Base-by-base conservation (phyloP, 805 yeast species). In the Hanseniaspora lachancei region DNA sequence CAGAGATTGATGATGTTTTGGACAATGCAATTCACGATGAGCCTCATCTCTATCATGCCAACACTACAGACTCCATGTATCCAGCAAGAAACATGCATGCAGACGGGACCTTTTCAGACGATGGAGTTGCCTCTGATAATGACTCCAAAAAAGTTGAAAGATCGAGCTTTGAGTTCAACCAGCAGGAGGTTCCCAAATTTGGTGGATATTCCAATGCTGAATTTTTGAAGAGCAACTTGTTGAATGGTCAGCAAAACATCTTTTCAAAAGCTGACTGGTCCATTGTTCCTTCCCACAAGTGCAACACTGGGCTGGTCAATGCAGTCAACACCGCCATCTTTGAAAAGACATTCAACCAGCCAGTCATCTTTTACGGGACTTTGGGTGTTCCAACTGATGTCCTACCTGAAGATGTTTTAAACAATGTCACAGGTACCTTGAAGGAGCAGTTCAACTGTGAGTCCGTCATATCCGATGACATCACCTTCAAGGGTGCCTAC, bases 331-430 rank as follows among this genome's bases (percentile, higher is more conserved):
- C 83, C 7, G 84, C 91, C 0, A 64, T 77, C 15, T 64, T 67
- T 21, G 69, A 74, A 38, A 65, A 72, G 40, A 63, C 69, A 0
- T 70, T 73, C 12, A 58, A 61, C 32, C 67, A 72, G 47, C 64
- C 70, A 5, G 73, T 72, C 49, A 73, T 70, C 57, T 91, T 96
- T 95, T 78, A 91, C 1, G 98, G 98, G n/a, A 82, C 95, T 0
- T 69, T 86, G 36, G 95, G 96, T 29, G 84, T 89, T 76, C 95
- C 97, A 20, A 84, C 91, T 20, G 97, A 93, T 68, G 80, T 76
- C 32, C 76, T 93, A 20, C 84, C 93, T 5, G 69, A 70, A 0
- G 64, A 68, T 0, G 80, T 84, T 3, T 79, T 77, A 58, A 59
- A 64, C 1, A 76, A 75, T 20, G 87, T 93, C 43, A 67, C 79